A percentile compares a stretch with the other conserved stretches of the same genome.
Conservation (phyloP, 2,329 filamentous ascomycete genomes). For the Raffaelea ambrosiae region DNA sequence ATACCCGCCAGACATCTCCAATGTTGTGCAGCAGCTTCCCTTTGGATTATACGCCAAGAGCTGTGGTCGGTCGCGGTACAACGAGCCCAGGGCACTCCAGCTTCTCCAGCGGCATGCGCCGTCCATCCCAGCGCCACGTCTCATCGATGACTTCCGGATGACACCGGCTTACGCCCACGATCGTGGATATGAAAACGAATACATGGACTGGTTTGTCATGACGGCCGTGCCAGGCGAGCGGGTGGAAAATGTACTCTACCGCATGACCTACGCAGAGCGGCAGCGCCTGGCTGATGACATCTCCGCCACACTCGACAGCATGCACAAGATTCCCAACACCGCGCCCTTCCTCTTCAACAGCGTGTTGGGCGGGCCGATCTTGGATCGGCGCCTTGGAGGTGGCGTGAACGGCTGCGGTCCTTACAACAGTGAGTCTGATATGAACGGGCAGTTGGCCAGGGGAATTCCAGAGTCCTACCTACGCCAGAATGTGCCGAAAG, state of each 20-base stretch:
- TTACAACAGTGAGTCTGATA: background rate
- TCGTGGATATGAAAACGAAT: background rate
- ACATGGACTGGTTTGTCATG: constrained; percentile 2
- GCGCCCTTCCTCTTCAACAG: background rate
- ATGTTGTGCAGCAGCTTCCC: constrained; percentile 2
- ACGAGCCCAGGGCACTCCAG: background rate
- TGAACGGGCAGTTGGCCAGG: constrained; percentile 1
- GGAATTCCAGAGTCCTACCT: background rate
- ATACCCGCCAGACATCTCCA: background rate
- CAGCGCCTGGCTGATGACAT: constrained; percentile 1
- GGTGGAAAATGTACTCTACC: background rate
- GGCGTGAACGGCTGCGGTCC: background rate
- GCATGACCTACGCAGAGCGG: constrained; percentile 1
- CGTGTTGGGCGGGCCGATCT: background rate
- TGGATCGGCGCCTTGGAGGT: background rate
- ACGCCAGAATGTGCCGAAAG: background rate
- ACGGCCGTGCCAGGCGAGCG: background rate
- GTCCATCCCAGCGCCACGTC: background rate
- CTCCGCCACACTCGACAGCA: background rate
- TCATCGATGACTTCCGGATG: background rate
- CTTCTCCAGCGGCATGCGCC: background rate
- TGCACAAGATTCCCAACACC: background rate
- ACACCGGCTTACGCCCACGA: too few species aligned
- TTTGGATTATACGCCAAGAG: constrained; percentile 2
- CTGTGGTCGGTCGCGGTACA: background rate